Base-by-base conservation (phyloP, 345 rosid species). In the Clausena lansium region DNA sequence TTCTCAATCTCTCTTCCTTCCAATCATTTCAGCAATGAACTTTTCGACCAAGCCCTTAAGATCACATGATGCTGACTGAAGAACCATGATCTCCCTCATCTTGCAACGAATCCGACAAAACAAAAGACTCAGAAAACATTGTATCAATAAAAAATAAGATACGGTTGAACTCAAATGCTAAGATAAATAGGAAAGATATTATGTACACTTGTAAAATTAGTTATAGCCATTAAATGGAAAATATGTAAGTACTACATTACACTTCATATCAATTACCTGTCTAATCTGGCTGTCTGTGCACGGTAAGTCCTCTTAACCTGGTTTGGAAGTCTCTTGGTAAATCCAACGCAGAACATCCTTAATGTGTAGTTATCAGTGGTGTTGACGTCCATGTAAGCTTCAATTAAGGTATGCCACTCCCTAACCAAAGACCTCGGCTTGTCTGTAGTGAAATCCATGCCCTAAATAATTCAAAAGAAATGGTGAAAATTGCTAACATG, bases 231-330 rank as follows among this genome's bases (percentile, higher is more conserved):
- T 60, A 62, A 30, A 28, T 32, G 0, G 5, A 63, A 64, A 32
- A 20, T 7, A 33, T 6, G 0, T 41, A 14, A 62, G 20, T 28
- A 62, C 32, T 62, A 15, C 22, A 41, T 45, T 17, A 14, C 20
- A 41, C 19, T 11, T 41, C 7, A 24, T 24, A 41, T 5, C 28
- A 41, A 7, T 39, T 54, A 91, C 97, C 94, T 90, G 93, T 70
- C 92, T 83, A 50, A 97, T 87, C 83, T 94, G 98, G 83, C 99
- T 96, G 98, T 89, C 63, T 94, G 99, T 0, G 99, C 98, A 79
- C 94, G 91, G 70, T 97, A 89, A 24, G 98, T 94, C 80, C 99
- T 84, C 88, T 93, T 94, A 73, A 94, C 91, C 80, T 93, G 98
- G 86, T 97, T 97, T 39, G 91, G 88, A 79, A 95, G 91, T 77